phyloP scores from a whole-genome alignment of 169 alveolate species.

The Cryptosporidium meleagridis region DNA sequence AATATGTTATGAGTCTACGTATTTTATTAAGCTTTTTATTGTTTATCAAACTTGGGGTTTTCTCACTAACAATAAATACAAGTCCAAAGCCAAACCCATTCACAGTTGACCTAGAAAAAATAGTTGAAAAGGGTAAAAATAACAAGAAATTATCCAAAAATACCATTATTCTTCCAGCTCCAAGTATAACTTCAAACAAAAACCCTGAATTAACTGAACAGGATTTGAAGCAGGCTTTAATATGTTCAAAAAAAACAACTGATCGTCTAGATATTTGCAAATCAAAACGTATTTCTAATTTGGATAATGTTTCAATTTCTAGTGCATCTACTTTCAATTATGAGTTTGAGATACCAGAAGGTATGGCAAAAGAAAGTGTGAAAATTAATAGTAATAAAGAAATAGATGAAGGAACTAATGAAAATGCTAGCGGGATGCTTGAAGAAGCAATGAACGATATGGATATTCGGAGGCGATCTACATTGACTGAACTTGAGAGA shows the following conservation, averaged over 20 bases:
- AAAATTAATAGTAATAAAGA: not conserved
- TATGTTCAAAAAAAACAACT: not conserved
- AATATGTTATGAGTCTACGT: slow-evolving; percentile 60
- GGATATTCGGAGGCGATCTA: not conserved
- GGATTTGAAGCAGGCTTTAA: not conserved
- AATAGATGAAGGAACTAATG: not conserved
- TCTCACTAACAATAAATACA: not conserved
- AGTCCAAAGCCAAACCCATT: slow-evolving; percentile 16
- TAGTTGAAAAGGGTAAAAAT: not conserved
- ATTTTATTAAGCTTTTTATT: slow-evolving; percentile 5
- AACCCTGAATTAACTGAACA: not conserved
- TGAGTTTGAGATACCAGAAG: not conserved
- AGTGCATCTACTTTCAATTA: slow-evolving; percentile 34
- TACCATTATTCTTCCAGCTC: not conserved
- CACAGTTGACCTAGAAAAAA: not conserved
- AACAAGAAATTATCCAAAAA: too few species aligned
- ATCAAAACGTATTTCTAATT: too few species aligned
- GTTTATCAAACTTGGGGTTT: slow-evolving; percentile 23
- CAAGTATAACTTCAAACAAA: not conserved
- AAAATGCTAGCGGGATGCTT: not conserved
- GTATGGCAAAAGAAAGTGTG: not conserved
- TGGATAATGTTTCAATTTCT: slow-evolving; percentile 27
- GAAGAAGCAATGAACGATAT: not conserved
- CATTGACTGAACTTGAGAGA: not conserved
- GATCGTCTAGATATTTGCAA: not conserved